phyloP scores from a whole-genome alignment of 2,329 filamentous ascomycete genomes.

The Exophiala mesophila region DNA sequence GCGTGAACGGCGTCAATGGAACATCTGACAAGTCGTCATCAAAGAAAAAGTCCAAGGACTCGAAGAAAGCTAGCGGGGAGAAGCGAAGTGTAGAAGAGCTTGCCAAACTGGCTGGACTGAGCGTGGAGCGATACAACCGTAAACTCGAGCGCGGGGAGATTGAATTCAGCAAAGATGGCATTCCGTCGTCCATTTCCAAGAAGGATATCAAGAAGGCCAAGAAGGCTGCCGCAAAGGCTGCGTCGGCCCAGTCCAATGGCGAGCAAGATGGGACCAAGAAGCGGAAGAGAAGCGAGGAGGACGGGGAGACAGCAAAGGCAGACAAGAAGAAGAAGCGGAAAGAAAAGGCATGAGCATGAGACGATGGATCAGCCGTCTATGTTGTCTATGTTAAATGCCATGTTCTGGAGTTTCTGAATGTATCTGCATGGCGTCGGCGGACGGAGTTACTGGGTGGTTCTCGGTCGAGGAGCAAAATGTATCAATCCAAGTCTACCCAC shows the following conservation, averaged over 20 bases:
- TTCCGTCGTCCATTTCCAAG: slow-evolving; percentile 64
- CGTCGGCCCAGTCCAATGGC: slow-evolving; percentile 38
- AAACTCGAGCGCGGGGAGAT: slow-evolving; percentile 75
- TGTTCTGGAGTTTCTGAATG: slow-evolving; percentile 28
- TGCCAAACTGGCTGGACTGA: slow-evolving; percentile 64
- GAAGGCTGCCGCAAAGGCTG: slow-evolving; percentile 56
- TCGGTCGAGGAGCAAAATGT: slow-evolving; percentile 16
- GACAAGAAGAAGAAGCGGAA: slow-evolving; percentile 47
- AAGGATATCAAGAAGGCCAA: slow-evolving; percentile 70
- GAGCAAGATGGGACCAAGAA: slow-evolving; percentile 58
- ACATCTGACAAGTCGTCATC: slow-evolving; percentile 26
- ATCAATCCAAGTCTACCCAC: slow-evolving; percentile 15
- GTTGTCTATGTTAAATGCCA: slow-evolving; percentile 25
- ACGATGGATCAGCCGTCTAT: slow-evolving; percentile 21
- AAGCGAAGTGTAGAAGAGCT: slow-evolving; percentile 49
- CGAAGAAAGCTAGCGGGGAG: slow-evolving; percentile 37
- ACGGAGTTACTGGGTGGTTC: slow-evolving; percentile 12
- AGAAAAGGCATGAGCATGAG: slow-evolving; percentile 34
- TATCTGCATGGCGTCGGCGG: slow-evolving; percentile 23
- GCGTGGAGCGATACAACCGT: slow-evolving; percentile 70
- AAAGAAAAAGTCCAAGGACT: slow-evolving; percentile 33
- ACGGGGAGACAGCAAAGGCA: slow-evolving; percentile 52
- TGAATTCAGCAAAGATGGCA: slow-evolving; percentile 60
- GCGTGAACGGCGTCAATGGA: slow-evolving; percentile 26
- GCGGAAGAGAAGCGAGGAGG: slow-evolving; percentile 56